phyloP scores from a whole-genome alignment of 2,329 filamentous ascomycete genomes.

The Penicillium sp. region DNA sequence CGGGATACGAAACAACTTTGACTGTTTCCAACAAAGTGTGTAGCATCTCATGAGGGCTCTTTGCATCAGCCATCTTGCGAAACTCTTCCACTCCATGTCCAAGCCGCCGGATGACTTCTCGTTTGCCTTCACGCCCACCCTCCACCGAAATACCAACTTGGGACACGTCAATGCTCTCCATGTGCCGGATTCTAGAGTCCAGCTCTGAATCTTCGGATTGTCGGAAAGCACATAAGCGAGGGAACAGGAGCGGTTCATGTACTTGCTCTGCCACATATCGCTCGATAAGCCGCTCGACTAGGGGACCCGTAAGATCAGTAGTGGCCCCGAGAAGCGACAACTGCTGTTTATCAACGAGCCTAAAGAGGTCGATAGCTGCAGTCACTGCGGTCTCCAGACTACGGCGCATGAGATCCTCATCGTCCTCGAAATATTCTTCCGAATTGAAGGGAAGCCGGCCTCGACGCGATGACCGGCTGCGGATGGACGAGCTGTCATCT shows the following conservation, averaged over 20 bases:
- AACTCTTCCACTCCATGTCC: conserved; percentile 84
- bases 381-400: conserved; percentile 91
- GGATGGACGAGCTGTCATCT: conserved; percentile 42
- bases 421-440: conserved; percentile 78
- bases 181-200: conserved; percentile 86
- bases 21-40: conserved; percentile 77
- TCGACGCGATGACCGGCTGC: conserved; percentile 40
- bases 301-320: conserved; percentile 86
- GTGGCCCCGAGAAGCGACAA: conserved; percentile 88
- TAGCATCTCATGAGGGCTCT: conserved; percentile 87
- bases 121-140: conserved; percentile 75
- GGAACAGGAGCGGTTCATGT: conserved; percentile 81
- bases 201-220: conserved; percentile 82
- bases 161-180: conserved; percentile 91
- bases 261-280: conserved; percentile 92
- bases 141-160: conserved; percentile 89
- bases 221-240: conserved; percentile 75
- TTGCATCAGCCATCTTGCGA: conserved; percentile 76
- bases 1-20: conserved; percentile 76
- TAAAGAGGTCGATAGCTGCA: conserved; percentile 91
- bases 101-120: conserved; percentile 76
- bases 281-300: conserved; percentile 93
- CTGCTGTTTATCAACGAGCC: conserved; percentile 93
- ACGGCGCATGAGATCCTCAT: conserved; percentile 86
- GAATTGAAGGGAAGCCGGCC: conserved; percentile 58